Base-by-base conservation (phyloP, 768 basidiomycete genomes). In the Phanerochaete carnosa region DNA sequence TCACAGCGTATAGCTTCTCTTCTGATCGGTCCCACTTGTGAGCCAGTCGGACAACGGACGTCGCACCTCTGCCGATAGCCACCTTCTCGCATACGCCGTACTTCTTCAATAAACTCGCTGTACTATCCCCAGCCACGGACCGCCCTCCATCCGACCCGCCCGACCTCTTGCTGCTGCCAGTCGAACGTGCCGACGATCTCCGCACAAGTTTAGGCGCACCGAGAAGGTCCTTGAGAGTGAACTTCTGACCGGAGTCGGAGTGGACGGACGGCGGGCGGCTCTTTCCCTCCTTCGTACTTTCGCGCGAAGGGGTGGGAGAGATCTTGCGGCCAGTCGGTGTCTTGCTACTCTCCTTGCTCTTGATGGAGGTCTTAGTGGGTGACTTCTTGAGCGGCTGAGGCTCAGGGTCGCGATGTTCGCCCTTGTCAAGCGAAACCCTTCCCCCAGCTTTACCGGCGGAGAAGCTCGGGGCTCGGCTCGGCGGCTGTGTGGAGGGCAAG, bases 11-110 rank as follows among this genome's bases (percentile, higher is more conserved):
- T 32, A 98, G 79, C 80, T 95, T 96, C 77, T 99, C 96, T 74
- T 96, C 95, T 23, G 80, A 85, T 61, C 95, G 81, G 73, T 99
- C 97, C 96, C 96, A 98, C 77, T 98, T 99, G 77, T 99, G 97
- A 45, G 95, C 96, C 19, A 99, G 83, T 49, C 94, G 80, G 46
- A 99, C 96, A 57, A 98, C 94, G 51, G 92, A 94, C 26, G 97
- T 99, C n/a, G 96, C 97, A 22, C 96, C 96, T 74, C 95, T 97
- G 39, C 96, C 96, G 64, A 99, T 97, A 13, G 96, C 95, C 23
- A 94, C 86, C 77, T 93, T 94, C 78, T 95, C 94, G 74, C 95
- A 98, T 13, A 97, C 87, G 32, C 96, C 97, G 70, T 98, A 99
- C 81, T 98, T 98, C 75, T 94, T 87, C 39, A 90, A 75, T 64